phyloP scores from a whole-genome alignment of 345 rosid species.

The Salix udensis region DNA sequence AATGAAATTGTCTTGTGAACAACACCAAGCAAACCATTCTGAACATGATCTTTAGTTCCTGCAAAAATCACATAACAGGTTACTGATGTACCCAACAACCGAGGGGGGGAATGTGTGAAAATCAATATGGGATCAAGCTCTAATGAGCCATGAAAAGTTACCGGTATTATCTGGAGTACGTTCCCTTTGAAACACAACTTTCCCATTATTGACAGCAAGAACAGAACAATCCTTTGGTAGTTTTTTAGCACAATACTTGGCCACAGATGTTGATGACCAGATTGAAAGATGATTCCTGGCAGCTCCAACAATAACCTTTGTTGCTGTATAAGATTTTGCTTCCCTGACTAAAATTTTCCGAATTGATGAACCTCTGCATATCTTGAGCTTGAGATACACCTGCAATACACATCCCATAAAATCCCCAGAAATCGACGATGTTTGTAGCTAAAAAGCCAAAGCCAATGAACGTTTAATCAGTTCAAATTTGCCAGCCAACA shows the following conservation, averaged over 20 bases:
- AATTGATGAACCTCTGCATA: slow-evolving; percentile 30
- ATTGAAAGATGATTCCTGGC: slow-evolving; percentile 13
- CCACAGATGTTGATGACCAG: slow-evolving; percentile 24
- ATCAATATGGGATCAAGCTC: background rate
- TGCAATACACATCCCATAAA: slow-evolving; percentile 14
- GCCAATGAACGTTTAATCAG: background rate
- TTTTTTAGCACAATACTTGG: slow-evolving; percentile 30
- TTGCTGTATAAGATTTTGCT: slow-evolving; percentile 20
- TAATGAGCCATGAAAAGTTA: background rate
- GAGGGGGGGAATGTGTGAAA: background rate
- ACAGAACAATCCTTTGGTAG: slow-evolving; percentile 20
- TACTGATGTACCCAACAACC: background rate
- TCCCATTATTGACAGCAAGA: slow-evolving; percentile 29
- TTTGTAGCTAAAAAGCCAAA: background rate
- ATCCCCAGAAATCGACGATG: background rate
- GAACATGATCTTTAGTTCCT: slow-evolving; percentile 48
- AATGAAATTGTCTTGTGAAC: slow-evolving; percentile 51
- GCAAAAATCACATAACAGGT: slow-evolving; percentile 14
- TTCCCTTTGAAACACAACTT: slow-evolving; percentile 25
- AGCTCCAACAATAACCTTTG: slow-evolving; percentile 24
- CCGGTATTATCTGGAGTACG: background rate
- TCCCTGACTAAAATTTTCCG: slow-evolving; percentile 26
- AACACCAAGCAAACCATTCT: slow-evolving; percentile 46
- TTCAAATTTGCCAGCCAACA: slow-evolving; percentile 7
- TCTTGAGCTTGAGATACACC: slow-evolving; percentile 36